Evolutionary conservation across 805 yeast genomes (phyloP).

Genomic region (Yarrowia keelungensis): DNA sequence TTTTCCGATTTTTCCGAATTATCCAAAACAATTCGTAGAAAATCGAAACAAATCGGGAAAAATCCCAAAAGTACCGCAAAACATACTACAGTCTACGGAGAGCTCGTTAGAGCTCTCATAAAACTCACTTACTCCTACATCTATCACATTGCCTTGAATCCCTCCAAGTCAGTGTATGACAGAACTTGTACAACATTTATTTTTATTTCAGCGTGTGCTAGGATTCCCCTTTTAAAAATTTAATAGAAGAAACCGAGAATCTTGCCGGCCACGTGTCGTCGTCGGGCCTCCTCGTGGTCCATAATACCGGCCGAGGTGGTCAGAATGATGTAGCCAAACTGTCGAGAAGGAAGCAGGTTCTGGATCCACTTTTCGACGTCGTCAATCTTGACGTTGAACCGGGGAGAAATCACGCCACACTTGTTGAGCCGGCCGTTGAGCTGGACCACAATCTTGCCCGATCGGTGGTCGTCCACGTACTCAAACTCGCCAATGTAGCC

Average conservation of each 20-base stretch:
- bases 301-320: conserved; percentile 99
- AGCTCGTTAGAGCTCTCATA: no score
- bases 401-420: conserved; percentile 98
- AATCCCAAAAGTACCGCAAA: no score
- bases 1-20: no score
- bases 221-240: conserved; percentile 40
- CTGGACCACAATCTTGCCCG: conserved; percentile 96
- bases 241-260: conserved; percentile 98
- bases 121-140: no score
- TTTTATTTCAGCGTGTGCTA: conserved; percentile 3
- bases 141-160: no score
- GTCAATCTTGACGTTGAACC: conserved; percentile 94
- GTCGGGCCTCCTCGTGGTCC: conserved; percentile 99
- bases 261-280: conserved; percentile 99
- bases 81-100: no score
- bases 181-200: not conserved
- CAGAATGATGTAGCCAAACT: conserved; percentile 96
- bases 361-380: conserved; percentile 99
- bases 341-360: conserved; percentile 98
- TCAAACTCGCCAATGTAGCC: conserved; percentile 99
- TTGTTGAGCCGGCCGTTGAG: conserved; percentile 98
- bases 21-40: no score
- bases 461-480: conserved; percentile 98
- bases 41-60: no score
- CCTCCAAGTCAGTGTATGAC: conserved; percentile 22